Conservation (phyloP, 306 rosid genomes). For the Carpinus viminea region DNA sequence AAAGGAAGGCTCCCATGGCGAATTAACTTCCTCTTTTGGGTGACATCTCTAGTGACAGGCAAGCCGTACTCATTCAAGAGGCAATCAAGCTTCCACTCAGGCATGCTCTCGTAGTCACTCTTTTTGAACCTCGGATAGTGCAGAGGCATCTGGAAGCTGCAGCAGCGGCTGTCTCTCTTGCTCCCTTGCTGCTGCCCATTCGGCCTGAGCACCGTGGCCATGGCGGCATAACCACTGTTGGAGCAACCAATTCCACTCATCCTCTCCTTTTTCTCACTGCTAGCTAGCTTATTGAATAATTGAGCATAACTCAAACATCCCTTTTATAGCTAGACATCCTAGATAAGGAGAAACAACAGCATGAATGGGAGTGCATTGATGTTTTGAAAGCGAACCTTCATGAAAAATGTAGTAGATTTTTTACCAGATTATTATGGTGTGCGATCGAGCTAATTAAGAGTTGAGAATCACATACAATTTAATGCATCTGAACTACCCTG, state of each 20-base stretch:
- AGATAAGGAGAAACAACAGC: slow-evolving; percentile 7
- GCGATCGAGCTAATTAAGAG: too few species aligned
- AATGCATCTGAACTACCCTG: slow-evolving; percentile 2
- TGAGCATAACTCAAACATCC: not conserved
- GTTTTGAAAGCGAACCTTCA: slow-evolving; percentile 29
- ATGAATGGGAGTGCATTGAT: slow-evolving; percentile 1
- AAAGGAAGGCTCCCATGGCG: slow-evolving; percentile 46
- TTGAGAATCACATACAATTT: not conserved
- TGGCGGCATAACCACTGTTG: slow-evolving; percentile 2
- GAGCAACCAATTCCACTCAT: slow-evolving; percentile 26
- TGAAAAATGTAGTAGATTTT: not conserved
- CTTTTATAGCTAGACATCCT: slow-evolving; percentile 28
- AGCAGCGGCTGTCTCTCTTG: slow-evolving; percentile 12
- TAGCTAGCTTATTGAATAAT: not conserved
- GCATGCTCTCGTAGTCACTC: slow-evolving; percentile 40
- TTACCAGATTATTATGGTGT: too few species aligned
- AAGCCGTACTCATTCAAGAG: slow-evolving; percentile 38
- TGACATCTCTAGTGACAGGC: slow-evolving; percentile 25
- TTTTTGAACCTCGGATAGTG: slow-evolving; percentile 39
- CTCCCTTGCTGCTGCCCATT: slow-evolving; percentile 5
- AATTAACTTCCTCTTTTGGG: slow-evolving; percentile 41
- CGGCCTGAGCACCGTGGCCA: not conserved
- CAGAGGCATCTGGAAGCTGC: slow-evolving; percentile 37
- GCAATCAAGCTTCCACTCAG: slow-evolving; percentile 43
- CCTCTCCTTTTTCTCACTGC: not conserved